A percentile compares a stretch with the other conserved stretches of the same genome.
These are phyloP conservation scores for Monosporascus sp. DNA, from an alignment of 2,329 filamentous ascomycete genomes.

Conservation along the genomic window DNA sequence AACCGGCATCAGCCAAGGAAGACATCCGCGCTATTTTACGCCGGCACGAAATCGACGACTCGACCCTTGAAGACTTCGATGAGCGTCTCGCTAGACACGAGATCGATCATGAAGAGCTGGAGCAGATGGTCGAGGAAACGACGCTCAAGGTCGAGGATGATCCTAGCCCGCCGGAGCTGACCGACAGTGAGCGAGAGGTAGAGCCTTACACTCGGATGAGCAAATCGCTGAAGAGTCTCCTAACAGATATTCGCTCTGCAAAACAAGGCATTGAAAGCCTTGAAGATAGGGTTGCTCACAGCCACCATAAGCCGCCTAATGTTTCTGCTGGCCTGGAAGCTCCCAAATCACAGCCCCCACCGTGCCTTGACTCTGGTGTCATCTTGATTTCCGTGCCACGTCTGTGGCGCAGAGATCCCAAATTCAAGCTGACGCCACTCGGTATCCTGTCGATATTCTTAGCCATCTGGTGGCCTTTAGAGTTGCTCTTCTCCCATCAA, in stretches of 20 bases:
- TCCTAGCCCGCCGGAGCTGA: constrained; percentile 14
- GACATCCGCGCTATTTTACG: constrained; percentile 51
- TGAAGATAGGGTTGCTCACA: constrained; percentile 45
- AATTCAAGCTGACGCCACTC: constrained; percentile 43
- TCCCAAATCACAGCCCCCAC: constrained; percentile 2
- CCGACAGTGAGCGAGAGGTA: constrained; percentile 36
- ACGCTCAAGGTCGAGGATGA: constrained; percentile 23
- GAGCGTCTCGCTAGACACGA: constrained; percentile 41
- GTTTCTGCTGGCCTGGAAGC: constrained; percentile 1
- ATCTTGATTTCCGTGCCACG: constrained; percentile 42
- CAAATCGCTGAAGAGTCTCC: constrained; percentile 45
- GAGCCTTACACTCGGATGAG: constrained; percentile 46
- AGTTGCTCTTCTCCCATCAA: constrained; percentile 46
- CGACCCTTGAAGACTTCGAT: constrained; percentile 54
- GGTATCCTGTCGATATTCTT: constrained; percentile 41
- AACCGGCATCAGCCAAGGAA: constrained; percentile 49
- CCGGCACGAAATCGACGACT: constrained; percentile 52
- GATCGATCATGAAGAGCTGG: constrained; percentile 21
- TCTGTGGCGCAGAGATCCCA: constrained; percentile 40
- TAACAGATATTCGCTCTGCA: constrained; percentile 48
- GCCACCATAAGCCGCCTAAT: constrained; percentile 24
- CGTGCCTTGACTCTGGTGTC: constrained; percentile 15
- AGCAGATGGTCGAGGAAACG: constrained; percentile 22
- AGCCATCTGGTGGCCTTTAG: constrained; percentile 49
- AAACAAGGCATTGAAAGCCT: constrained; percentile 56